Conservation (phyloP, 2,329 filamentous ascomycete genomes). For the Teratosphaeria nubilosa region DNA sequence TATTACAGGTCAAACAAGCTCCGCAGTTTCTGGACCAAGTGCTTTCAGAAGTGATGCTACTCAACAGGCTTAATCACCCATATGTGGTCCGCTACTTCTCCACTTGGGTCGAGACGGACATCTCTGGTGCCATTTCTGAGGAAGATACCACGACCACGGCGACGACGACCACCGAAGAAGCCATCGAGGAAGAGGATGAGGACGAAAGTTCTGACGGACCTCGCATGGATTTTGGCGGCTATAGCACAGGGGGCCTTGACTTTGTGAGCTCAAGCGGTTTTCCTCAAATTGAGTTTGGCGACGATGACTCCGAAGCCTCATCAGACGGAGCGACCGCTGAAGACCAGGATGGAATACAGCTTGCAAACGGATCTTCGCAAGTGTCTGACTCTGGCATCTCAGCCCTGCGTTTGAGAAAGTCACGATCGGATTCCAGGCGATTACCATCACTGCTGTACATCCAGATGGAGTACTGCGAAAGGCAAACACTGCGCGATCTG, state of each 20-base stretch:
- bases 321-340: constrained; percentile 30
- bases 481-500: constrained; percentile 78
- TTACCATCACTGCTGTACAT: constrained; percentile 78
- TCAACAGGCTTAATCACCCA: constrained; percentile 89
- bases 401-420: constrained; percentile 28
- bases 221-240: constrained; percentile 47
- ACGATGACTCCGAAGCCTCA: constrained; percentile 39
- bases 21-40: constrained; percentile 66
- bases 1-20: constrained; percentile 57
- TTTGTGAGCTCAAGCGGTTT: constrained; percentile 83
- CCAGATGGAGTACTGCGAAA: constrained; percentile 98
- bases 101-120: constrained; percentile 78
- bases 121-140: constrained; percentile 12
- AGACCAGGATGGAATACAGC: constrained; percentile 26
- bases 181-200: constrained; percentile 23
- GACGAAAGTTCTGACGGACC: constrained; percentile 41
- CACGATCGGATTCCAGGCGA: constrained; percentile 38
- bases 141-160: constrained; percentile 9
- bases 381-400: not conserved
- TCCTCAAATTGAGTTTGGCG: constrained; percentile 68
- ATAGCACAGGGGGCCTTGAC: constrained; percentile 71
- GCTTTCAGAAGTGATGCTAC: constrained; percentile 71
- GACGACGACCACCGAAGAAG: constrained; percentile 6
- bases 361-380: constrained; percentile 6
- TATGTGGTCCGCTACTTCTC: constrained; percentile 84